Conservation (phyloP, 2,329 filamentous ascomycete genomes). For the Pleomassaria siparia region DNA sequence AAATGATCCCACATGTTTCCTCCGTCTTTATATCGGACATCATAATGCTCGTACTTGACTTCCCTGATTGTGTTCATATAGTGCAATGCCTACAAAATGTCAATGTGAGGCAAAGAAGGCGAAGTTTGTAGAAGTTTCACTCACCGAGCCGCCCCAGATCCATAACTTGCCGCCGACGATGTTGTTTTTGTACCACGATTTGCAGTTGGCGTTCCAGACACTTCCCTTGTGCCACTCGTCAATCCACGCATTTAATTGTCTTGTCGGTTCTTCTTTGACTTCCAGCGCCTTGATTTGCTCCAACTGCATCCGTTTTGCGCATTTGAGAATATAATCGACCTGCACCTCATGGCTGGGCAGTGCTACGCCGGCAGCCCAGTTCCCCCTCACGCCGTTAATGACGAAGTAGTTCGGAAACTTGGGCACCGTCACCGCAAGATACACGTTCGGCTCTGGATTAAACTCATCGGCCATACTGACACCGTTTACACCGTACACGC, state of each 20-base stretch:
- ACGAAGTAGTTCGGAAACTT: constrained; percentile 13
- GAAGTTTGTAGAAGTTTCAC: not conserved
- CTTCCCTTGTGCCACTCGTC: constrained; percentile 9
- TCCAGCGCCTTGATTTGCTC: constrained; percentile 7
- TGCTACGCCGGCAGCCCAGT: constrained; percentile 5
- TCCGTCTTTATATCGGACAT: constrained; percentile 1
- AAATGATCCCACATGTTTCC: not conserved
- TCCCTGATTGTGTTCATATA: constrained; percentile 8
- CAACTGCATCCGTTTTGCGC: constrained; percentile 4
- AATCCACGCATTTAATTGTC: constrained; percentile 6
- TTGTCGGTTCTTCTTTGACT: constrained; percentile 2
- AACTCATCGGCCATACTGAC: constrained; percentile 3
- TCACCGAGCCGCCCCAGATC: constrained; percentile 9
- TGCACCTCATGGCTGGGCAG: not conserved
- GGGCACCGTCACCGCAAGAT: not conserved
- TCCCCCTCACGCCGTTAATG: constrained; percentile 4
- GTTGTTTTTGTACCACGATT: constrained; percentile 15
- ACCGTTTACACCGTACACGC: not conserved
- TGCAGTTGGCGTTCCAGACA: constrained; percentile 10
- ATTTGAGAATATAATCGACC: constrained; percentile 10
- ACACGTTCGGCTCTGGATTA: not conserved
- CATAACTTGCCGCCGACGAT: constrained; percentile 7
- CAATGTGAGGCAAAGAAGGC: not conserved
- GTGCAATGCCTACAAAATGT: constrained; percentile 2
- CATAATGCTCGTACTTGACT: constrained; percentile 5